A percentile compares a stretch with the other conserved stretches of the same genome.
phyloP scores from a whole-genome alignment of 768 basidiomycete genomes.

The Russula olivacea region DNA sequence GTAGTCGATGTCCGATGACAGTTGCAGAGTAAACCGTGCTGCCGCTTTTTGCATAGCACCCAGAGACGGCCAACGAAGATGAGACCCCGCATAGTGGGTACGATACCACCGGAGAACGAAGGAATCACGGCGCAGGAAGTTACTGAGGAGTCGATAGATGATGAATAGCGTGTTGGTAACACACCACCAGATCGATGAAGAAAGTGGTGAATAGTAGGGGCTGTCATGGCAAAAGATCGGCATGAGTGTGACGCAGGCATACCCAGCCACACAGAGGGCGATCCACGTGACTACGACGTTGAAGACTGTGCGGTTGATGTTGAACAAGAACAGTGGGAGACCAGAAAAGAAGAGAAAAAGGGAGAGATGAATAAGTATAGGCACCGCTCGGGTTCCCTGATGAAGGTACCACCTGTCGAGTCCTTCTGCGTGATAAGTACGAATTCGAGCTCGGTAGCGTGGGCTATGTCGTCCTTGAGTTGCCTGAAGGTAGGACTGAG shows the following conservation, averaged over 20 bases:
- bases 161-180: neutral
- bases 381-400: slow-evolving; percentile 39
- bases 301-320: slow-evolving; percentile 25
- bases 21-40: neutral
- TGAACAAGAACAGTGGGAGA: slow-evolving; percentile 41
- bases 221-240: neutral
- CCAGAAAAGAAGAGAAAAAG: slow-evolving; percentile 48
- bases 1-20: neutral
- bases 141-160: neutral
- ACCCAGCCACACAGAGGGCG: neutral
- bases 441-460: slow-evolving; percentile 37
- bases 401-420: slow-evolving; percentile 38
- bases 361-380: slow-evolving; percentile 44
- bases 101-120: neutral
- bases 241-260: neutral
- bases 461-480: slow-evolving; percentile 26
- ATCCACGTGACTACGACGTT: neutral
- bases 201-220: neutral
- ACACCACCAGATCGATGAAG: neutral
- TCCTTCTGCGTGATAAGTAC: slow-evolving; percentile 35
- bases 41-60: neutral
- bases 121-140: neutral
- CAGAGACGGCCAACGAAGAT: neutral
- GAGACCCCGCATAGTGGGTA: neutral
- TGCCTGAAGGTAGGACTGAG: slow-evolving; percentile 34